A percentile compares a stretch with the other conserved stretches of the same genome.
These are phyloP conservation scores for Heliosperma pusillum DNA, from an alignment of 148 eudicot species.

Conservation along the genomic window DNA sequence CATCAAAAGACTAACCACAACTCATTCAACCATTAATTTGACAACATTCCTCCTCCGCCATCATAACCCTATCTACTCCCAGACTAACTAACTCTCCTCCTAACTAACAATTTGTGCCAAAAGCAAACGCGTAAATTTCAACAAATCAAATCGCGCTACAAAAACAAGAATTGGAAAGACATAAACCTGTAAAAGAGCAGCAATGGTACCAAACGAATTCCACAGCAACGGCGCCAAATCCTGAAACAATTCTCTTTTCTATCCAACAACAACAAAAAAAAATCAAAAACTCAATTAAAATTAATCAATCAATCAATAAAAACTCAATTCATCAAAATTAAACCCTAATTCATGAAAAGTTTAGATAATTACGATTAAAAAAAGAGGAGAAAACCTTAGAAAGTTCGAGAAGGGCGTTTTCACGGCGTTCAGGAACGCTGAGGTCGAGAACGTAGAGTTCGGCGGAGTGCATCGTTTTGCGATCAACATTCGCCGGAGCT, in stretches of 20 bases:
- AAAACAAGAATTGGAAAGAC: neutral
- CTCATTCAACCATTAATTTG: too few species aligned
- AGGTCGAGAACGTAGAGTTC: constrained; percentile 85
- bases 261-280: neutral
- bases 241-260: constrained; percentile 92
- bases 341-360: neutral
- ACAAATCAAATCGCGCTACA: neutral
- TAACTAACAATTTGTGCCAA: neutral
- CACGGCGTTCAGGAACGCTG: constrained; percentile 77
- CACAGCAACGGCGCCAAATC: constrained; percentile 94
- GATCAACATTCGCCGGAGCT: constrained; percentile 35
- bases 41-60: too few species aligned
- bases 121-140: neutral
- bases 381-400: constrained; percentile 53
- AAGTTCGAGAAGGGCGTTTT: constrained; percentile 93
- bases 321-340: neutral
- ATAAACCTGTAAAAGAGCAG: constrained; percentile 83
- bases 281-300: neutral
- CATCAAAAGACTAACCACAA: too few species aligned
- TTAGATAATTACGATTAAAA: neutral
- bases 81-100: neutral
- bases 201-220: constrained; percentile 97
- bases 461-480: constrained; percentile 67
- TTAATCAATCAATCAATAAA: too few species aligned
- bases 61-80: neutral